Base-by-base conservation (phyloP, 179 eudicot genomes). In the Drosera spatulata region DNA sequence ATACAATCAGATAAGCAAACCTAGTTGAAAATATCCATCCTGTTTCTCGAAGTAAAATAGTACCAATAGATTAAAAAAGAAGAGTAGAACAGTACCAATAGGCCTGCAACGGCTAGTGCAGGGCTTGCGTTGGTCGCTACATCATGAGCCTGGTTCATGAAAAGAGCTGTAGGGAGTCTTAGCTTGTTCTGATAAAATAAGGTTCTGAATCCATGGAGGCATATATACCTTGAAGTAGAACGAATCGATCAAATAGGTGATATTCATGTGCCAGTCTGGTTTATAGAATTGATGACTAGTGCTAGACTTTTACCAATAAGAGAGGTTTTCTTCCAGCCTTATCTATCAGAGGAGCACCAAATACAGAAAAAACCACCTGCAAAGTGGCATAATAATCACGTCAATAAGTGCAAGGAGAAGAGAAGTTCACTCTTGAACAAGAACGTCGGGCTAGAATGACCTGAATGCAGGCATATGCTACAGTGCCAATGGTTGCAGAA, bases 261-360 rank as follows among this genome's bases (percentile, higher is more conserved):
- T 22, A 22, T 22, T 22, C 1, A 22, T 1, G 1, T 22, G 33
- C 33, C 33, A 22, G 33, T 22, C 1, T 1, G 1, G 33, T 0
- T 22, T 22, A 22, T 22, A 22, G 1, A 1, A 22, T 22, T 22
- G 33, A n/a, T n/a, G n/a, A 22, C 33, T 22, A 22, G 33, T 22
- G 33, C 33, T 22, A 0, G 33, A 1, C 1, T 22, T 39, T 56
- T 73, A 77, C 82, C 79, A 77, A 65, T 54, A 77, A 70, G 54
- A 74, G 69, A 42, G 82, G 82, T 52, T 77, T 77, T 49, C 82
- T 68, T 71, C 82, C 82, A n/a, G 69, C 73, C 59, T 65, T 77
- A 60, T 77, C 82, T 42, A 77, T 74, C 65, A 77, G 63, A 40
- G 76, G 70, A 13, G 79, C 79, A 43, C 82, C 82, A 3, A 66